Base-by-base conservation (phyloP, 176 grass and related monocot genomes). In the Typha latifolia region DNA sequence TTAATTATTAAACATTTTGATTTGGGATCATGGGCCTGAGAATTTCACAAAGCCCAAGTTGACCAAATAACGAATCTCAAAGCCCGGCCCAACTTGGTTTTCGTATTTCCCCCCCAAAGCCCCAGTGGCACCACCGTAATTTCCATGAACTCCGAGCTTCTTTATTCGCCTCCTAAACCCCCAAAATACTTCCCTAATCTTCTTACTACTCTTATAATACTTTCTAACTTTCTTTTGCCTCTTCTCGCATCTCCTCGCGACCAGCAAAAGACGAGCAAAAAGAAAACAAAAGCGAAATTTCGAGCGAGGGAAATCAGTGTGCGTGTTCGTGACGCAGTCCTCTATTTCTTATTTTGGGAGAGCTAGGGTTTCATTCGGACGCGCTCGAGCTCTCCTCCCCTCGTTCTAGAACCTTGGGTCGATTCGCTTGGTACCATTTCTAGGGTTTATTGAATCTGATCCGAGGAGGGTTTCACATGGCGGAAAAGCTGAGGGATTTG, bases 401-500 rank as follows among this genome's bases (percentile, higher is more conserved):
- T 16, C 53, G 34, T 53, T 64, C 49, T 69, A 53, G 62, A 71
- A 49, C 20, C 47, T 63, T 19, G 8, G n/a, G 16, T 19, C 24
- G 53, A 4, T 59, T 6, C 52, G 8, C 53, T 16, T 59, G 18
- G 18, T 18, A 10, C 53, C n/a, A 18, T 47, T 68, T 23, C 76
- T 79, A 79, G 76, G 76, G 70, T 84, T 79, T 74, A 22, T 24
- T 34, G 9, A 13, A 15, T 24, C 62, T 16, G 74, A 59, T 19
- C 5, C 20, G 53, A 53, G 53, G 53, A 5, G 15, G 32, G 23
- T 6, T 2, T 16, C 19, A 76, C 76, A 93, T 90, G 94, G 89
- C 86, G 73, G 94, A 93, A 49, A 99, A 90, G 67, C 74, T 99
- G 22, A 82, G 94, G 94, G 94, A 99, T 86, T 87, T 93, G 81